Evolutionary conservation across 805 yeast species (phyloP).

Genomic region (Cyberlindnera mrakii): DNA sequence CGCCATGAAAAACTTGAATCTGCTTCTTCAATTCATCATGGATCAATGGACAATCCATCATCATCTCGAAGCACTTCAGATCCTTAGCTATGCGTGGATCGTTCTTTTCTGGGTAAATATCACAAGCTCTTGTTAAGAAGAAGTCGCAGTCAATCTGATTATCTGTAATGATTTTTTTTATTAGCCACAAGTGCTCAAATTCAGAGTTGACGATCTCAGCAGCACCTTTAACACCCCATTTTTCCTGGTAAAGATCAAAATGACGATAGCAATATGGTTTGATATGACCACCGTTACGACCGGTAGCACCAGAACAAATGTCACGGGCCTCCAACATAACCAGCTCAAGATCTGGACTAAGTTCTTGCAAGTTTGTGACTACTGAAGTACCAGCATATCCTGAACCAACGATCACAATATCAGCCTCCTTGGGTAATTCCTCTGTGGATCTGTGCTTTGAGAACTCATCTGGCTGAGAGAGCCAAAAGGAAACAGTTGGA

Average conservation of each 20-base stretch:
- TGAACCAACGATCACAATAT: slow-evolving; percentile 37
- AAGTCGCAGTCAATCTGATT: slow-evolving; percentile 34
- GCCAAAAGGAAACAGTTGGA: slow-evolving; percentile 18
- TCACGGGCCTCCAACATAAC: slow-evolving; percentile 37
- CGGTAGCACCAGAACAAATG: slow-evolving; percentile 39
- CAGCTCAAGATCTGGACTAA: slow-evolving; percentile 19
- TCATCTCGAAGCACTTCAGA: slow-evolving; percentile 10
- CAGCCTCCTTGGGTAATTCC: slow-evolving; percentile 30
- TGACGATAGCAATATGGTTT: slow-evolving; percentile 28
- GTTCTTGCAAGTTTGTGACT: slow-evolving; percentile 29
- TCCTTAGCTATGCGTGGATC: slow-evolving; percentile 15
- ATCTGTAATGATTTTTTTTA: slow-evolving; percentile 29
- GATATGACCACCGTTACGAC: slow-evolving; percentile 45
- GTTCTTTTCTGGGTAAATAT: slow-evolving; percentile 24
- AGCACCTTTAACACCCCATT: slow-evolving; percentile 21
- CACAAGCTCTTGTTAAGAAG: slow-evolving; percentile 29
- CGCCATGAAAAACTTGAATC: slow-evolving; percentile 28
- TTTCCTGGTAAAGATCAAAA: slow-evolving; percentile 4
- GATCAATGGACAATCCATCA: slow-evolving; percentile 26
- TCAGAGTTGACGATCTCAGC: slow-evolving; percentile 35
- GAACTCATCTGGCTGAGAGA: slow-evolving; percentile 13
- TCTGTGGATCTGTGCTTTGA: slow-evolving; percentile 11
- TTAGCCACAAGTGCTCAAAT: slow-evolving; percentile 26
- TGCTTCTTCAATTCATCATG: slow-evolving; percentile 25
- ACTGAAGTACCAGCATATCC: slow-evolving; percentile 41